Evolutionary conservation across 2,329 filamentous ascomycete genomes (phyloP).

Genomic region (Fusarium solani-melongenae): DNA sequence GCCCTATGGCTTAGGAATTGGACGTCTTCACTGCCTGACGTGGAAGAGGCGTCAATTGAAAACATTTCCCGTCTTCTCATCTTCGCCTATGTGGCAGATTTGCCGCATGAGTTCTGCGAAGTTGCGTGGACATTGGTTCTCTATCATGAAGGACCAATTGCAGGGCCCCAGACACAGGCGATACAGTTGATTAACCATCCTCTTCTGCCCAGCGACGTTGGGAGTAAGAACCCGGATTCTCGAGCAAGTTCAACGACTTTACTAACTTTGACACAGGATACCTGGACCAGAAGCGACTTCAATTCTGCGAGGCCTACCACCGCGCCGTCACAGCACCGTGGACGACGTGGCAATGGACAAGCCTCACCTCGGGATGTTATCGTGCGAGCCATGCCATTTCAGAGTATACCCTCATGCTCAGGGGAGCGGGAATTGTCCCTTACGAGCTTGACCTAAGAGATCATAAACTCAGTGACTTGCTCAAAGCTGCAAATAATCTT

Average conservation of each 20-base stretch:
- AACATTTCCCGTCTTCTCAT: not conserved
- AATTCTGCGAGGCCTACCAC: not conserved
- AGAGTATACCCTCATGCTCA: not conserved
- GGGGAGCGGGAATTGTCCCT: not conserved
- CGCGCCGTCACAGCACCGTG: not conserved
- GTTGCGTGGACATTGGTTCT: not conserved
- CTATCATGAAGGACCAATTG: not conserved
- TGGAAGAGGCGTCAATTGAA: not conserved
- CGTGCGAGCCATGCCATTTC: not conserved
- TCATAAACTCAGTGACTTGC: not conserved
- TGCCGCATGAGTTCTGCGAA: not conserved
- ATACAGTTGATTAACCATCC: not conserved
- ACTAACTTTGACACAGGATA: not conserved
- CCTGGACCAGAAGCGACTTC: not conserved
- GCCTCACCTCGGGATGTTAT: not conserved
- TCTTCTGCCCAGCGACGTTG: not conserved
- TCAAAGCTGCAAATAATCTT: not conserved
- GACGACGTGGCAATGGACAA: not conserved
- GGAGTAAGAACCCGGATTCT: not conserved
- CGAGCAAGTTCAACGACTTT: not conserved
- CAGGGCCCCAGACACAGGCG: not conserved
- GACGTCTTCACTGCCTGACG: not conserved
- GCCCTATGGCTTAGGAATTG: not conserved
- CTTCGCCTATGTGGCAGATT: not conserved
- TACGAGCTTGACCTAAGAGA: not conserved